Evolutionary conservation across 2,329 filamentous ascomycete genomes (phyloP).

Genomic region (Talaromyces sp.): DNA sequence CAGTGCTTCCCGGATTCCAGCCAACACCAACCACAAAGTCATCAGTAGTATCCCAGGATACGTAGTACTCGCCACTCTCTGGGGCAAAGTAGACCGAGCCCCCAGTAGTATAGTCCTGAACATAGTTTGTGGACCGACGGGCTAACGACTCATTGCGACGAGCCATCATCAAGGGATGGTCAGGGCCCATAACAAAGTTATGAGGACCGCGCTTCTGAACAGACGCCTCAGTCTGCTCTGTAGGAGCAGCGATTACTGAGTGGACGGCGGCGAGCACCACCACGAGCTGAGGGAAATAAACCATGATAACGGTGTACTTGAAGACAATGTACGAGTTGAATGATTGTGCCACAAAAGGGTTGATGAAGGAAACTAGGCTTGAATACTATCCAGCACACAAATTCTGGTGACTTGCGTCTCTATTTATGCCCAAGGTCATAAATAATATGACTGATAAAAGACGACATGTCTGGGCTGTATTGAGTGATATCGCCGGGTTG

Average conservation of each 20-base stretch:
- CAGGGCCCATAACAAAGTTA: conserved; percentile 2
- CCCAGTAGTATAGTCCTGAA: conserved; percentile 21
- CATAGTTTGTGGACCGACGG: conserved; percentile 4
- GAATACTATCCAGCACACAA: not conserved
- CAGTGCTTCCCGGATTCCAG: conserved; percentile 53
- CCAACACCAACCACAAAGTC: conserved; percentile 60
- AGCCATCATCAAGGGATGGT: conserved; percentile 2
- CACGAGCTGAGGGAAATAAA: not conserved
- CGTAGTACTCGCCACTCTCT: conserved; percentile 44
- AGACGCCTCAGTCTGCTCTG: not conserved
- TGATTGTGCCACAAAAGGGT: not conserved
- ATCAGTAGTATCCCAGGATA: conserved; percentile 47
- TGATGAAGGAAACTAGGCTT: not conserved
- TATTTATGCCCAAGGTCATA: not conserved
- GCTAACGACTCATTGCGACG: not conserved
- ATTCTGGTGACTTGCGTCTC: not conserved
- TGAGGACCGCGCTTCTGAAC: not conserved
- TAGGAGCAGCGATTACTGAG: not conserved
- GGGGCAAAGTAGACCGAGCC: conserved; percentile 48
- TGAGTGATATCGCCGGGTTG: not conserved
- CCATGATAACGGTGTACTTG: not conserved
- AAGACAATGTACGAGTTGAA: not conserved
- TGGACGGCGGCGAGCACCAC: not conserved
- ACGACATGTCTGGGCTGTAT: not conserved
- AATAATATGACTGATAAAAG: not conserved